Percentiles rank a stretch among this genome's conserved stretches.
These are phyloP conservation scores for Salix brachista DNA, from an alignment of 345 rosid genomes.

Conservation along the genomic window DNA sequence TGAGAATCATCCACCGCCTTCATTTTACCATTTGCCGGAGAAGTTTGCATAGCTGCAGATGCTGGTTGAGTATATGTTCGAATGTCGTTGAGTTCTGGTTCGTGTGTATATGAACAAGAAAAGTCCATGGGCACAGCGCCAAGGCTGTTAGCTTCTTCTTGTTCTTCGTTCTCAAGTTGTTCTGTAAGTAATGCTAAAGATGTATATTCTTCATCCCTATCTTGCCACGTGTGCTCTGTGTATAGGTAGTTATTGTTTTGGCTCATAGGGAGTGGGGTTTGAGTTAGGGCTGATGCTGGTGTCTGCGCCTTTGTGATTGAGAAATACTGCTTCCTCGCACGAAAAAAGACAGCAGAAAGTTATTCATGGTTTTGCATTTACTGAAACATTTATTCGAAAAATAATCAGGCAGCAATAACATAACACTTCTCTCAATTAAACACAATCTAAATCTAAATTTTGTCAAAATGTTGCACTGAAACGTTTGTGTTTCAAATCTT, in stretches of 20 bases:
- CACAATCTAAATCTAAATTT: neutral
- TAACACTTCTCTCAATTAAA: neutral
- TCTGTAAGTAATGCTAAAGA: constrained; percentile 44
- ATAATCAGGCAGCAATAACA: neutral
- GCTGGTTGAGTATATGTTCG: neutral
- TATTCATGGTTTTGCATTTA: neutral
- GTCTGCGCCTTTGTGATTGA: constrained; percentile 30
- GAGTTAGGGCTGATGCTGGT: constrained; percentile 9
- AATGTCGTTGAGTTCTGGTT: neutral
- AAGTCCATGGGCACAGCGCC: constrained; percentile 13
- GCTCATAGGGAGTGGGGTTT: neutral
- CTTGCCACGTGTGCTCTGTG: constrained; percentile 5
- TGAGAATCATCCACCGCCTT: constrained; percentile 8
- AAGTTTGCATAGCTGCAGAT: neutral
- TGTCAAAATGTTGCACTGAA: neutral
- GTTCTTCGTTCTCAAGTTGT: constrained; percentile 42
- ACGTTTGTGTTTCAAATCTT: neutral
- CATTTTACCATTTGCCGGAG: neutral
- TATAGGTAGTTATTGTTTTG: neutral
- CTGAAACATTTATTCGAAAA: no score
- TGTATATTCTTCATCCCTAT: constrained; percentile 53
- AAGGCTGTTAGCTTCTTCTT: constrained; percentile 20
- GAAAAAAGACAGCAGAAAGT: neutral
- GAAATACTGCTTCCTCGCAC: constrained; percentile 45
- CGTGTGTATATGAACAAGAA: neutral